A percentile compares a stretch with the other conserved stretches of the same genome.
These are phyloP conservation scores for Penicillium egyptiacum DNA, from an alignment of 495 filamentous ascomycete species.

Conservation along the genomic window DNA sequence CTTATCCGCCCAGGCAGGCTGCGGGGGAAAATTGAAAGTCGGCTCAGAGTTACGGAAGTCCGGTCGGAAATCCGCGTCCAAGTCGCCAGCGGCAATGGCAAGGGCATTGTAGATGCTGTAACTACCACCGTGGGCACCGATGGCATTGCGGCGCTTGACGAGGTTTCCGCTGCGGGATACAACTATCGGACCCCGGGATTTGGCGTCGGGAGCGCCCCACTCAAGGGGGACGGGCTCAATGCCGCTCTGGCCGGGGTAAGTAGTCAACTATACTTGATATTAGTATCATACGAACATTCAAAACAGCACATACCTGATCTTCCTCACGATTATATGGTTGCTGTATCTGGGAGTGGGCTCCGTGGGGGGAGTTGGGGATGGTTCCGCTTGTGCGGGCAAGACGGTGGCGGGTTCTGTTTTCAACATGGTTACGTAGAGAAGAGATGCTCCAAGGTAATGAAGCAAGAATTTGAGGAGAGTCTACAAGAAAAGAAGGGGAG, in stretches of 20 bases:
- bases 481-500: background rate
- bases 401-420: slow-evolving; percentile 24
- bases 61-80: slow-evolving; percentile 80
- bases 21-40: slow-evolving; percentile 81
- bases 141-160: slow-evolving; percentile 83
- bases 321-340: slow-evolving; percentile 47
- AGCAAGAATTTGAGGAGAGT: slow-evolving; percentile 5
- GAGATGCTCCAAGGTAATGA: background rate
- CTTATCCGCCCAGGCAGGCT: slow-evolving; percentile 84
- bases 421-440: slow-evolving; percentile 15
- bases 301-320: background rate
- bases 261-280: slow-evolving; percentile 57
- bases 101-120: slow-evolving; percentile 96
- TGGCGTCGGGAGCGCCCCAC: slow-evolving; percentile 80
- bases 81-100: slow-evolving; percentile 86
- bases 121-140: slow-evolving; percentile 91
- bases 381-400: slow-evolving; percentile 18
- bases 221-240: slow-evolving; percentile 86
- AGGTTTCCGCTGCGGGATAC: slow-evolving; percentile 75
- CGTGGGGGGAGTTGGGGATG: slow-evolving; percentile 27
- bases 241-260: slow-evolving; percentile 90
- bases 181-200: slow-evolving; percentile 81
- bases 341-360: slow-evolving; percentile 35
- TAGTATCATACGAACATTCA: background rate
- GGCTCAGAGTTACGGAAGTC: slow-evolving; percentile 96